Evolutionary conservation across 2,329 filamentous ascomycete genomes (phyloP), one percentile per base, ranked within the genome.

Genomic region (Scedosporium minutisporum): DNA sequence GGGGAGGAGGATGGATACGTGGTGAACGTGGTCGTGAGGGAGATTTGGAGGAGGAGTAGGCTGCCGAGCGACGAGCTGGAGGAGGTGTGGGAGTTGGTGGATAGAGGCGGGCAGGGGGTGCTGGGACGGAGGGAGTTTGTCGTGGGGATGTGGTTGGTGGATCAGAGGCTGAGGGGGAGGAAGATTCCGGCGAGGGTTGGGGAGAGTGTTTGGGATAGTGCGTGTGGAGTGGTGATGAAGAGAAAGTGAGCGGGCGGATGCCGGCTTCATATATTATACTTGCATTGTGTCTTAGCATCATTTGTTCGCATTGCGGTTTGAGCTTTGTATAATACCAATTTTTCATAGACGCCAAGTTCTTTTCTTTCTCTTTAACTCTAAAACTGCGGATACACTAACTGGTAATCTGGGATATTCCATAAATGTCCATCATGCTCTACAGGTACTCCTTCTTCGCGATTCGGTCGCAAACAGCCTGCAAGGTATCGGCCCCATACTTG

Each of bases 71-170:
- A 89, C 69, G 87, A 89, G 68, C 78, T 95, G 41, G 86, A 86
- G 53, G 87, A 90, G 73, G 86, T 93, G 1, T 95, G 89, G 87
- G 85, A 87, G 51, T 76, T 93, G 18, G 90, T 93, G 10, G 88
- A 89, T 69, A 75, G 80, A 1, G 73, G 76, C 6, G 71, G 75
- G 1, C 70, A 74, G 14, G 87, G 87, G 1, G 77, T 81, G 66
- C 74, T 95, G 62, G 78, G 76, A 63, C 83, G 84, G 68, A 81
- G 87, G 62, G 88, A 92, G 75, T 95, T 95, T 71, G 88, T 95
- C 0, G 89, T 93, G 1, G 90, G 90, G 9, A 81, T 91, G 77
- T 95, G 90, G 89, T 75, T 95, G 58, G 83, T 95, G 42, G 90
- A 95, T 71, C 89, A 93, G 78, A 78, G 89, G 64, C 76, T 95